These are phyloP conservation scores for Zopfia rhizophila DNA, from an alignment of 2,329 filamentous ascomycete genomes.

Conservation along the genomic window DNA sequence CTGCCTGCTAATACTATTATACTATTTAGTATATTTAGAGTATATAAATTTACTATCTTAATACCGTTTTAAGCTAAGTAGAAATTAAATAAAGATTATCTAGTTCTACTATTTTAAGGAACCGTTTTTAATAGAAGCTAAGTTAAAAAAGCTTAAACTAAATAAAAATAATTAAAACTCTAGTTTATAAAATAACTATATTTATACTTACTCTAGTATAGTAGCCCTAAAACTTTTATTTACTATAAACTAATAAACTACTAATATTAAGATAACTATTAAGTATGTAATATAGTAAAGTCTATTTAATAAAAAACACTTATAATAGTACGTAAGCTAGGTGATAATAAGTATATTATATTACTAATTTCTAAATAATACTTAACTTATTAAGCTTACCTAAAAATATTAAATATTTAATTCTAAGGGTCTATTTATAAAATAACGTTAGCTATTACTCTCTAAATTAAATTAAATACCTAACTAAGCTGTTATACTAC, in stretches of 20 bases:
- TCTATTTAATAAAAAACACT: constrained; percentile 14
- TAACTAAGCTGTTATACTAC: constrained; percentile 4
- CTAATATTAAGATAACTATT: constrained; percentile 12
- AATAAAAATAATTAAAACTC: constrained; percentile 1
- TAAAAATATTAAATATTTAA: constrained; percentile 8
- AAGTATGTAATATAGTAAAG: constrained; percentile 14
- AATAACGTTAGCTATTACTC: constrained; percentile 9
- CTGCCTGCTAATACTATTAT: no score
- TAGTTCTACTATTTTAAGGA: constrained; percentile 1
- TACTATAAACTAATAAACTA: constrained; percentile 14
- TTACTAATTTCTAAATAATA: constrained; percentile 6
- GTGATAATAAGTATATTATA: constrained; percentile 19
- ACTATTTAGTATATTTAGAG: no score
- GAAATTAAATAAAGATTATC: no score
- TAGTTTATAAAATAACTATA: constrained; percentile 3
- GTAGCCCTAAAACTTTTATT: constrained; percentile 15
- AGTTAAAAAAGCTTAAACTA: constrained; percentile 7
- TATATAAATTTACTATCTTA: no score
- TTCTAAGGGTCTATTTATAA: constrained; percentile 1
- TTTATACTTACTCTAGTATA: constrained; percentile 17
- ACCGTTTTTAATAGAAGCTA: constrained; percentile 4
- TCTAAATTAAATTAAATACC: neutral
- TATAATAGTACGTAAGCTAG: constrained; percentile 21
- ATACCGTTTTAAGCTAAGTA: no score
- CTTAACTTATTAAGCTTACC: constrained; percentile 1